A percentile compares a stretch with the other conserved stretches of the same genome.
phyloP scores from a whole-genome alignment of 345 rosid genomes.

The Populus deltoides region DNA sequence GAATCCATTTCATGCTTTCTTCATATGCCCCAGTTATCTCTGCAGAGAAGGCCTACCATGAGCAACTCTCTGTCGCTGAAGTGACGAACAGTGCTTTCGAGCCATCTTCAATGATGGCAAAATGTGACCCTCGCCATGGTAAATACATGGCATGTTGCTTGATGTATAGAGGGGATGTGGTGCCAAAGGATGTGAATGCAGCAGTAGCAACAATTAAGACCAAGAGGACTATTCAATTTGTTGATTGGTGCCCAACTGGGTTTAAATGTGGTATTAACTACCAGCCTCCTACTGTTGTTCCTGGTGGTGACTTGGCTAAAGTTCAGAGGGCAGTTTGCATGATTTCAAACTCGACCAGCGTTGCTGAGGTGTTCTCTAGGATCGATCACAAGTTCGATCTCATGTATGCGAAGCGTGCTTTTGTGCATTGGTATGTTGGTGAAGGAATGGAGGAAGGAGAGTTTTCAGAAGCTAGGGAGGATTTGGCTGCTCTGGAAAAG shows the following conservation, averaged over 20 bases:
- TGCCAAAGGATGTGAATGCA: constrained; percentile 19
- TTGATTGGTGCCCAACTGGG: constrained; percentile 22
- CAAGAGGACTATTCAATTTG: constrained; percentile 20
- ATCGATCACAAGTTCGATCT: constrained; percentile 16
- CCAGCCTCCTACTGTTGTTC: constrained; percentile 19
- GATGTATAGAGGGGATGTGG: constrained; percentile 22
- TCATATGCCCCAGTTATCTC: constrained; percentile 18
- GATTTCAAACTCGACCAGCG: constrained; percentile 18
- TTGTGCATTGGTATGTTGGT: constrained; percentile 23
- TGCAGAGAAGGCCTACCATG: neutral
- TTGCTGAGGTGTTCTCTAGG: constrained; percentile 19
- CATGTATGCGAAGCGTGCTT: constrained; percentile 17
- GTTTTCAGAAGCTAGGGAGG: constrained; percentile 13
- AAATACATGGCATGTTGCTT: constrained; percentile 21
- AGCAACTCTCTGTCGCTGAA: constrained; percentile 10
- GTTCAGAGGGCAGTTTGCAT: constrained; percentile 20
- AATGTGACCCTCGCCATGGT: constrained; percentile 20
- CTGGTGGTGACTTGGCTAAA: constrained; percentile 17
- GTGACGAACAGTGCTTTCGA: constrained; percentile 17
- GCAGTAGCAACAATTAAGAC: constrained; percentile 17
- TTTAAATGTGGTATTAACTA: constrained; percentile 18
- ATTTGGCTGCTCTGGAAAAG: constrained; percentile 14
- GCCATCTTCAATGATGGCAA: constrained; percentile 20
- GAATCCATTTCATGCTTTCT: constrained; percentile 20
- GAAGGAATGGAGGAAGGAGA: constrained; percentile 22